Percentiles rank a stretch among this genome's conserved stretches.
Conservation (phyloP, 441 rosid species). For the Populus hybrid region DNA sequence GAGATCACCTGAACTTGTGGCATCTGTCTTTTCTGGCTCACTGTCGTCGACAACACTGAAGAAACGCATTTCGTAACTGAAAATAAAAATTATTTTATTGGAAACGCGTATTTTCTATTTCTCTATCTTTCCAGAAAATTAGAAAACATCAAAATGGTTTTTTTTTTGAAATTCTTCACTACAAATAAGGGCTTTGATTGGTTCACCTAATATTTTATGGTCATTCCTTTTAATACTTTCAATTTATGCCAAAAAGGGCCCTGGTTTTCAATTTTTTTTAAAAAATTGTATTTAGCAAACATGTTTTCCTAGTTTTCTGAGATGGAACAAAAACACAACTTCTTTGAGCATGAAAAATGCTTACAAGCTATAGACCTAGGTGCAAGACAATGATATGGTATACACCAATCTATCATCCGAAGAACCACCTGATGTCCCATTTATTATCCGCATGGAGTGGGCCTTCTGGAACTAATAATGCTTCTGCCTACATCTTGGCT, state of each 20-base stretch:
- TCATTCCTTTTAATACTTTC: no score
- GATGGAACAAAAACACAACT: no score
- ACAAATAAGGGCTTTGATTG: no score
- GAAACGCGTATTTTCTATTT: no score
- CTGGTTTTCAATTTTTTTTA: background rate
- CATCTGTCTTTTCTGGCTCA: constrained; percentile 36
- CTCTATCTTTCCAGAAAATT: no score
- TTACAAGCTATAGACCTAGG: background rate
- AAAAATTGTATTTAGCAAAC: background rate
- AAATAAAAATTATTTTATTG: no score
- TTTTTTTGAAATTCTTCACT: no score
- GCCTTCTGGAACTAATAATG: constrained; percentile 36
- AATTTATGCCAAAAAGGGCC: no score
- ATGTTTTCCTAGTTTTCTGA: background rate
- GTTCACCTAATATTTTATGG: no score
- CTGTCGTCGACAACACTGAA: constrained; percentile 68
- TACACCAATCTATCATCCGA: background rate
- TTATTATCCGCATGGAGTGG: constrained; percentile 85
- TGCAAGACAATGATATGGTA: no score
- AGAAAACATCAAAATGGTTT: no score
- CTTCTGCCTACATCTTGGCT: constrained; percentile 84
- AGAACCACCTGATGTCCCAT: constrained; percentile 82
- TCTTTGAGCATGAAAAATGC: no score
- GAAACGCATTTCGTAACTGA: background rate
- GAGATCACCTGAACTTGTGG: constrained; percentile 58